Evolutionary conservation across 1,139 yeast genomes (phyloP).

Genomic region (Ogataea hybrid): DNA sequence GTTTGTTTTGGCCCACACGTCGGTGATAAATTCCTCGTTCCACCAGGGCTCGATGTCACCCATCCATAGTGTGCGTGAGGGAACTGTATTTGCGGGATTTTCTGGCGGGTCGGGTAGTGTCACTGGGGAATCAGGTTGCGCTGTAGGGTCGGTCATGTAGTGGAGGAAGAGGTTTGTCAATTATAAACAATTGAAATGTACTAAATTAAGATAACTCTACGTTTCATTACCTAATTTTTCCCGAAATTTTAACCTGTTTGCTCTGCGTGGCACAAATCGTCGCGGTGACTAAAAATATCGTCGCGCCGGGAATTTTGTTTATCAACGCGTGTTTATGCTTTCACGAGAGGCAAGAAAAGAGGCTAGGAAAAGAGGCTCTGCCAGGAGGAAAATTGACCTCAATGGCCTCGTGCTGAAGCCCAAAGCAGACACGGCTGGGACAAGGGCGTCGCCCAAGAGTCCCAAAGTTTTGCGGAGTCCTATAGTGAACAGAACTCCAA

Average conservation of each 20-base stretch:
- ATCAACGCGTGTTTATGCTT: constrained; percentile 14
- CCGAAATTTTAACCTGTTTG: constrained; percentile 6
- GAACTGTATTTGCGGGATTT: constrained; percentile 38
- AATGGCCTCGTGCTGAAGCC: constrained; percentile 23
- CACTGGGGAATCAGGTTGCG: constrained; percentile 5
- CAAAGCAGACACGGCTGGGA: constrained; percentile 2
- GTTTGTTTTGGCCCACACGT: constrained; percentile 61
- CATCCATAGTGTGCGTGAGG: constrained; percentile 70
- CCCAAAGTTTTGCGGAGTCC: constrained; percentile 1
- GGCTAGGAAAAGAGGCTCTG: constrained; percentile 31
- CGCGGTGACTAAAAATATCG: constrained; percentile 2
- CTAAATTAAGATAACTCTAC: not conserved
- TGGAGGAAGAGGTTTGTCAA: not conserved
- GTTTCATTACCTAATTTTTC: not conserved
- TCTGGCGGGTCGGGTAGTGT: constrained; percentile 46
- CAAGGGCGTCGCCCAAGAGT: constrained; percentile 3
- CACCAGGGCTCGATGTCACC: constrained; percentile 89
- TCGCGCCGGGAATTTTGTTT: constrained; percentile 5
- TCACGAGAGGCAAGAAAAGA: constrained; percentile 28
- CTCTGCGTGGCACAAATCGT: constrained; percentile 7
- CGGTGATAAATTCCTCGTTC: constrained; percentile 67
- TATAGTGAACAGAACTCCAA: not conserved
- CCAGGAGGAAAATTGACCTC: constrained; percentile 23
- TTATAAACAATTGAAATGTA: constrained; percentile 5
- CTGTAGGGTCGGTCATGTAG: constrained; percentile 6